Evolutionary conservation across 1,284 basidiomycete genomes (phyloP), one percentile per base, ranked within the genome.

Genomic region (Coniferiporia weirii): DNA sequence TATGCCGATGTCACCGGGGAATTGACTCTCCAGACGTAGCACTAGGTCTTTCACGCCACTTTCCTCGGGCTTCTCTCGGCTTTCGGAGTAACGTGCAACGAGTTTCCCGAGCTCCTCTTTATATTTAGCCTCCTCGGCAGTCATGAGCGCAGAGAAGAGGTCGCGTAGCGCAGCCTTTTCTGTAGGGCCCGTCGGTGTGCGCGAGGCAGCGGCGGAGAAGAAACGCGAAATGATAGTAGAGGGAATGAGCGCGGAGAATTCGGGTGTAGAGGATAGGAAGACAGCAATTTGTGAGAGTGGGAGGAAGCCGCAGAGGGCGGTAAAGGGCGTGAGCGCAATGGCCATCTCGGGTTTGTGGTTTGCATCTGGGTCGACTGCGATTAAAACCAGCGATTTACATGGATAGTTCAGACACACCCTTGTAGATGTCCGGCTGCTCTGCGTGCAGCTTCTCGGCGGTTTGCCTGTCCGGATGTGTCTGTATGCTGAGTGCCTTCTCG

Each of bases 261-360:
- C 96, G 49, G 91, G 89, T 0, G 93, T 89, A 34, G 71, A 73
- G 35, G 74, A 68, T 59, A 99, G 79, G 71, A 85, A 84, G 5
- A 76, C 70, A 12, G 83, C 81, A 66, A 98, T 92, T 56, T 84
- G 76, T 0, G 77, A 69, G 1, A 95, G 79, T 3, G 94, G 94
- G 10, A 87, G 79, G 75, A 97, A 98, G 35, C 95, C 95, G 69
- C 94, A 97, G 69, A 99, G 82, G 0, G 93, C 97, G 43, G 80
- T 79, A 77, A 99, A 99, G 6, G 88, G 83, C 0, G 95, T 95
- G 57, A 99, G 74, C 0, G 97, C 97, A 54, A 99, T 83, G 10
- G 95, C 95, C 93, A 99, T 97, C 72, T 99, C 97, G 3, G 97
- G 97, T 74, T 98, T 98, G 69, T 97, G 95, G 68, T 97, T 97